A percentile compares a stretch with the other conserved stretches of the same genome.
Conservation (phyloP, 139 green algal species). For the Closterium sp. region DNA sequence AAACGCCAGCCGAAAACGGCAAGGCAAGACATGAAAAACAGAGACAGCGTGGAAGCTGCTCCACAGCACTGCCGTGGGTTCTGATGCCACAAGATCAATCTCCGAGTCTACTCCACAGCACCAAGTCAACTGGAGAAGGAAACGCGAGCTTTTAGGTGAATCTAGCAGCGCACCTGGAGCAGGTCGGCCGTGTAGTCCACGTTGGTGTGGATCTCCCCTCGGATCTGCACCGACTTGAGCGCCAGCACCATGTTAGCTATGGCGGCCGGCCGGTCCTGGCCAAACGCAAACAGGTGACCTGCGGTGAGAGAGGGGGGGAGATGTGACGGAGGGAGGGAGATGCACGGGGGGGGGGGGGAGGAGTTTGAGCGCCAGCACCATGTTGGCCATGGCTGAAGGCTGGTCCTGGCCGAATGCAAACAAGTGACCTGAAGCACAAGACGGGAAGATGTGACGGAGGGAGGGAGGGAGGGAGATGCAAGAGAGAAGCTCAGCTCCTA, state of each 20-base stretch:
- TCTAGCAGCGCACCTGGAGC: slow-evolving; percentile 19
- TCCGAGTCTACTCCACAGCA: no score
- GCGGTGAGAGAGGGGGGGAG: background rate
- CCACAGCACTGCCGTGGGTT: no score
- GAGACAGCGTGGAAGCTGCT: no score
- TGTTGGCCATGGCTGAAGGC: slow-evolving; percentile 74
- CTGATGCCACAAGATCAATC: no score
- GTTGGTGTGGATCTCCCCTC: slow-evolving; percentile 94
- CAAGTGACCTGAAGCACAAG: slow-evolving; percentile 68
- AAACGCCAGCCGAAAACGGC: no score
- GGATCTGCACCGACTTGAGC: slow-evolving; percentile 87
- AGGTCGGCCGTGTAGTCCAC: slow-evolving; percentile 75
- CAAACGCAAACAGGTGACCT: slow-evolving; percentile 90
- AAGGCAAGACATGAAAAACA: no score
- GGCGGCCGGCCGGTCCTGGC: slow-evolving; percentile 72
- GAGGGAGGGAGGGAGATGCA: background rate
- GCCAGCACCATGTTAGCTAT: slow-evolving; percentile 91
- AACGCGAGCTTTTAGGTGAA: no score
- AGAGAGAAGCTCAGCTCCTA: background rate
- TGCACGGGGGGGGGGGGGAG: no score
- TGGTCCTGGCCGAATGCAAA: slow-evolving; percentile 86
- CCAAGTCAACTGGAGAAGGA: no score
- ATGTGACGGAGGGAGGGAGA: no score
- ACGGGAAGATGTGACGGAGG: no score
- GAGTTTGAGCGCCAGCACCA: slow-evolving; percentile 90